Conservation (phyloP, 768 basidiomycete genomes). For the Cyclocybe cylindracea region DNA sequence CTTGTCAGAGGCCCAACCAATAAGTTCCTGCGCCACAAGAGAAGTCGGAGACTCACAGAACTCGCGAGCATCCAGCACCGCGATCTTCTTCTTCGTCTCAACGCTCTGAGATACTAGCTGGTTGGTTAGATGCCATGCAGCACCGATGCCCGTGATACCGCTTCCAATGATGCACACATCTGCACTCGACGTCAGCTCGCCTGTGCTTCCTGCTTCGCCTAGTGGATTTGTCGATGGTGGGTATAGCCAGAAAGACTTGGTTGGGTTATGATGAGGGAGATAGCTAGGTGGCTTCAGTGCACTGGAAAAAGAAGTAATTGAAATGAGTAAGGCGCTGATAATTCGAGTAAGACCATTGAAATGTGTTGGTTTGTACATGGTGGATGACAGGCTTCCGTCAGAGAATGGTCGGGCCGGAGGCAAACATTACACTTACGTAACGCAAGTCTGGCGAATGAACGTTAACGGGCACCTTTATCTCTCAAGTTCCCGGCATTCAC, state of each 20-base stretch:
- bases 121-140: constrained; percentile 65
- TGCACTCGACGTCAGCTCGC: constrained; percentile 54
- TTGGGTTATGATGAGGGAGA: constrained; percentile 43
- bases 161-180: constrained; percentile 82
- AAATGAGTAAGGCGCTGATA: too few relatives aligned
- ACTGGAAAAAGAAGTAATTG: too few relatives aligned
- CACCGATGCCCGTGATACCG: constrained; percentile 76
- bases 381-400: too few relatives aligned
- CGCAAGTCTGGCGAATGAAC: too few relatives aligned
- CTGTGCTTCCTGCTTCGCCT: constrained; percentile 64
- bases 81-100: constrained; percentile 39
- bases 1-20: constrained; percentile 29
- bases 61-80: constrained; percentile 82
- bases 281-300: too few relatives aligned
- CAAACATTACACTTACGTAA: too few relatives aligned
- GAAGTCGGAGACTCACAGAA: constrained; percentile 60
- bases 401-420: too few relatives aligned
- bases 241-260: constrained; percentile 74
- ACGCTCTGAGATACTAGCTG: constrained; percentile 2
- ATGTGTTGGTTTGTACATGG: too few relatives aligned
- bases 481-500: too few relatives aligned
- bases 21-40: background rate
- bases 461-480: too few relatives aligned
- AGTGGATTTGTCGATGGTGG: constrained; percentile 64
- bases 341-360: too few relatives aligned